These are phyloP conservation scores for Eucalyptus pumila DNA, from an alignment of 345 rosid species.

Conservation along the genomic window DNA sequence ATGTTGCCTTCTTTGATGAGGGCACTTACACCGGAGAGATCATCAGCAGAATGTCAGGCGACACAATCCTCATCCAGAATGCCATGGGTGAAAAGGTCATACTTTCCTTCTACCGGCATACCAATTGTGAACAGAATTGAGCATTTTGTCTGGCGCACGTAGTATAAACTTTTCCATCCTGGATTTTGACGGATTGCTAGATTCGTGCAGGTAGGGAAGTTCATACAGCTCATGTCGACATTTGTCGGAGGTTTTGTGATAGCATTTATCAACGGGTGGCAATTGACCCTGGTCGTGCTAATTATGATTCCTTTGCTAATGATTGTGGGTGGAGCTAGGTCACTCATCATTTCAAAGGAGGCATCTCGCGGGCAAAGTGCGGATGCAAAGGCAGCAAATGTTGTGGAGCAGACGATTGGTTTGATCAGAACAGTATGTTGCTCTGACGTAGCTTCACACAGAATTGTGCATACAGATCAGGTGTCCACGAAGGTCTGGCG, in stretches of 20 bases:
- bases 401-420: slow-evolving; percentile 67
- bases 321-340: slow-evolving; percentile 33
- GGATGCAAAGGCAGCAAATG: slow-evolving; percentile 53
- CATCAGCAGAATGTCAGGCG: slow-evolving; percentile 85
- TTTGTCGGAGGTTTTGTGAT: slow-evolving; percentile 65
- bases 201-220: slow-evolving; percentile 68
- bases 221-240: background rate
- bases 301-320: slow-evolving; percentile 53
- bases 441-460: no score
- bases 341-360: slow-evolving; percentile 34
- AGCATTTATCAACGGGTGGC: slow-evolving; percentile 75
- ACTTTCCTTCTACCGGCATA: background rate
- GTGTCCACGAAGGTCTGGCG: slow-evolving; percentile 38
- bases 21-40: slow-evolving; percentile 84
- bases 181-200: background rate
- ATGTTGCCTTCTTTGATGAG: slow-evolving; percentile 58
- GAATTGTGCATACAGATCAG: slow-evolving; percentile 23
- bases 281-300: slow-evolving; percentile 63
- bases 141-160: background rate
- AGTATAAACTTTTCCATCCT: background rate
- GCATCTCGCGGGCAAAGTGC: slow-evolving; percentile 53
- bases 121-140: background rate
- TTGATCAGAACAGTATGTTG: slow-evolving; percentile 64
- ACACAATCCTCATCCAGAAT: slow-evolving; percentile 76
- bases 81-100: background rate